phyloP scores from a whole-genome alignment of 371 early-diverging fungal species.

The Zopfochytrium polystomum region DNA sequence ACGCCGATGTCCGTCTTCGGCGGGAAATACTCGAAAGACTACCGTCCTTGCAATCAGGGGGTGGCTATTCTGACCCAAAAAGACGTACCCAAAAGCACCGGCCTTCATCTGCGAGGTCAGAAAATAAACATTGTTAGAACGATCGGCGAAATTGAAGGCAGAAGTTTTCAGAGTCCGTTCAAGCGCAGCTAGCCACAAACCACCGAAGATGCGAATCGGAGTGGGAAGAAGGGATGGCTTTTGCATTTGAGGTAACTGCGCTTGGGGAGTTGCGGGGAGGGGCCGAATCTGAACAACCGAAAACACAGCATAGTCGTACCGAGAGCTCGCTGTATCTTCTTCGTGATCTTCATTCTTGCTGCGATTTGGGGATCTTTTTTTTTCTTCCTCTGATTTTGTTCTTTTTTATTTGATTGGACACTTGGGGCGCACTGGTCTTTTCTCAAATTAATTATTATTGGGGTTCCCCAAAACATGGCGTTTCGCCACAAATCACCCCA shows the following conservation, averaged over 20 bases:
- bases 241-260: too few relatives aligned
- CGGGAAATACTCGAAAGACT: conserved; percentile 96
- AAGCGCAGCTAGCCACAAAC: background rate
- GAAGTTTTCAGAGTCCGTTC: too few relatives aligned
- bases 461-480: background rate
- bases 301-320: conserved; percentile 18
- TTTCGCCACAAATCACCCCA: background rate
- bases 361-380: background rate
- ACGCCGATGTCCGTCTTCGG: conserved; percentile 93
- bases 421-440: background rate
- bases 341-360: conserved; percentile 43
- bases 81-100: conserved; percentile 42
- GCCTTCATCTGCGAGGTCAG: conserved; percentile 32
- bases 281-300: too few relatives aligned
- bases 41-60: background rate
- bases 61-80: background rate
- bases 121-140: background rate
- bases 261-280: too few relatives aligned
- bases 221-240: background rate
- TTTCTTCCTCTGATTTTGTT: background rate
- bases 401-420: background rate
- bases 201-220: background rate
- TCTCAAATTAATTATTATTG: background rate
- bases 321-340: conserved; percentile 43
- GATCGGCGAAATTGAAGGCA: background rate